Conservation (phyloP, 2,329 filamentous ascomycete species). For the Fusarium nanum region DNA sequence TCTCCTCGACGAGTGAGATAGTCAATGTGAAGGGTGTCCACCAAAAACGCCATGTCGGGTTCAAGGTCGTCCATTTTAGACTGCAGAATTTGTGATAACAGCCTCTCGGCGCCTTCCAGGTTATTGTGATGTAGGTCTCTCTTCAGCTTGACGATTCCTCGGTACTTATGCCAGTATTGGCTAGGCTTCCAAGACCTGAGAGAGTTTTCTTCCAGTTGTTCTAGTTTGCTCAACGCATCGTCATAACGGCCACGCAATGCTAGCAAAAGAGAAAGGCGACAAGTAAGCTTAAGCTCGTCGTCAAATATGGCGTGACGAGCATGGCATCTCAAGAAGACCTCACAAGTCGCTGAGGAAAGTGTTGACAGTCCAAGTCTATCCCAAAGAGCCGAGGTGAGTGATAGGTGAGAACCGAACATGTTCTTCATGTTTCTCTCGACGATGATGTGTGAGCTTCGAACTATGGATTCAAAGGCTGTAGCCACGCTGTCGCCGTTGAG, state of each 20-base stretch:
- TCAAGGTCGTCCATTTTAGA: conserved; percentile 63
- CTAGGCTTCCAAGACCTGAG: conserved; percentile 81
- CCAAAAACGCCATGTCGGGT: conserved; percentile 62
- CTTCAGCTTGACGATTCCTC: conserved; percentile 73
- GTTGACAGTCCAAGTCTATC: conserved; percentile 74
- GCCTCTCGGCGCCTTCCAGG: conserved; percentile 61
- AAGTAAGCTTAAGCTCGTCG: conserved; percentile 80
- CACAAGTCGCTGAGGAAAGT: conserved; percentile 70
- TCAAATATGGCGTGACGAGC: conserved; percentile 70
- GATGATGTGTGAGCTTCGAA: conserved; percentile 85
- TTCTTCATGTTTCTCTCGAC: conserved; percentile 79
- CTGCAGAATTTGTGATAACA: conserved; percentile 65
- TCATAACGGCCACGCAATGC: conserved; percentile 76
- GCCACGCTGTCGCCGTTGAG: conserved; percentile 74
- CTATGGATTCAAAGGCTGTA: conserved; percentile 78
- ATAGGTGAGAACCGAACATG: conserved; percentile 78
- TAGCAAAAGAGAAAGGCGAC: conserved; percentile 71
- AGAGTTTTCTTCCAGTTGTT: conserved; percentile 65
- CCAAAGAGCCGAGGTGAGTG: conserved; percentile 79
- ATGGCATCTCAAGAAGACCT: conserved; percentile 82
- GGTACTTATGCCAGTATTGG: conserved; percentile 77
- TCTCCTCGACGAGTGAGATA: conserved; percentile 62
- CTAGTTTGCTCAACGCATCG: conserved; percentile 64
- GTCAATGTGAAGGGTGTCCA: conserved; percentile 65
- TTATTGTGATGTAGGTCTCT: conserved; percentile 69